Percentiles rank a stretch among this genome's conserved stretches.
phyloP scores from a whole-genome alignment of 495 filamentous ascomycete species.

The Podospora pseudopauciseta region DNA sequence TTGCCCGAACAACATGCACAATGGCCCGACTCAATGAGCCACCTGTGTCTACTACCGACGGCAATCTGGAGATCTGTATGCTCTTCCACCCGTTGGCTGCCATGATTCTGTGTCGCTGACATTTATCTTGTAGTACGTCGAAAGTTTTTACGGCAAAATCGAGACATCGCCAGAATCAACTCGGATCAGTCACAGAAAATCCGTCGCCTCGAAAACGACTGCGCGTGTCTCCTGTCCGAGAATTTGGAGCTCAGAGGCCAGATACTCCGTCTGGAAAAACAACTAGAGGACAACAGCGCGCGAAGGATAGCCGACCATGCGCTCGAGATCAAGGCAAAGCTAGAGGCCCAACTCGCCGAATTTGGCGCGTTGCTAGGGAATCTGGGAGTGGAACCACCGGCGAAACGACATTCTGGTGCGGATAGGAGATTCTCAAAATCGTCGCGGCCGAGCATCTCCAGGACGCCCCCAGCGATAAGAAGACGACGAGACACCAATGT shows the following conservation, averaged over 20 bases:
- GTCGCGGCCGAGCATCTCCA: conserved; percentile 16
- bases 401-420: conserved; percentile 38
- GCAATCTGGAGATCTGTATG: conserved; percentile 71
- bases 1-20: conserved; percentile 27
- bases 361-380: conserved; percentile 60
- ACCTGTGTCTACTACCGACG: conserved; percentile 60
- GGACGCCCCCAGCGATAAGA: conserved; percentile 38
- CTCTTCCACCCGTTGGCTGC: conserved; percentile 17
- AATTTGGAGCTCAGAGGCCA: conserved; percentile 81
- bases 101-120: conserved; percentile 15
- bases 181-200: conserved; percentile 89
- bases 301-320: conserved; percentile 58
- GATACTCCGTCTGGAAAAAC: conserved; percentile 67
- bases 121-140: conserved; percentile 60
- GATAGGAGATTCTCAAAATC: conserved; percentile 29
- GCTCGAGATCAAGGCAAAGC: conserved; percentile 61
- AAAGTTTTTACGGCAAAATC: conserved; percentile 87
- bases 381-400: conserved; percentile 51
- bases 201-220: conserved; percentile 79
- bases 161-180: conserved; percentile 87
- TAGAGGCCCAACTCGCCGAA: conserved; percentile 68
- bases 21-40: conserved; percentile 95
- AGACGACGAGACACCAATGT: conserved; percentile 46
- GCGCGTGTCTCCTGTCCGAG: conserved; percentile 75
- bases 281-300: conserved; percentile 50